These are phyloP conservation scores for Clavispora fructus DNA, from an alignment of 805 yeast genomes.

Conservation along the genomic window DNA sequence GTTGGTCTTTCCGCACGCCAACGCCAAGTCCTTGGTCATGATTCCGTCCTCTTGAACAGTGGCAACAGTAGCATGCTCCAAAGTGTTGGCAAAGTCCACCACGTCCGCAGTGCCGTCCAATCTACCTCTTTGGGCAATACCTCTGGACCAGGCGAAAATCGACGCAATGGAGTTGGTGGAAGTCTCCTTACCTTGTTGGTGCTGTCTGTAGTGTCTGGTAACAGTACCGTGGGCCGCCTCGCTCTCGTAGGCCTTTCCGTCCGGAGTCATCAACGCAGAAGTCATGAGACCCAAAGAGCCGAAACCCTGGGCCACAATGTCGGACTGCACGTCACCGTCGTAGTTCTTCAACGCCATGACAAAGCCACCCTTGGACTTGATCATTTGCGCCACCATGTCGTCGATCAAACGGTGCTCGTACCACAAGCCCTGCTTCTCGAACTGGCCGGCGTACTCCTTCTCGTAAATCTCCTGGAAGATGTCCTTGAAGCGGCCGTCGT, in stretches of 20 bases:
- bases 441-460: constrained; percentile 57
- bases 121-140: constrained; percentile 86
- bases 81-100: constrained; percentile 64
- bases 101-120: constrained; percentile 86
- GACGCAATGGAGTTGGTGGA: constrained; percentile 97
- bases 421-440: constrained; percentile 83
- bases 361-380: constrained; percentile 91
- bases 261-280: constrained; percentile 93
- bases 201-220: constrained; percentile 93
- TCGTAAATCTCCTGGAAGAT: constrained; percentile 81
- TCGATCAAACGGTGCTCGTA: constrained; percentile 95
- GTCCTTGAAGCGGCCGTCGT: constrained; percentile 95
- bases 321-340: constrained; percentile 97
- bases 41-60: constrained; percentile 79
- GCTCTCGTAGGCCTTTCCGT: constrained; percentile 90
- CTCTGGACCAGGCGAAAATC: constrained; percentile 95
- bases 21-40: constrained; percentile 95
- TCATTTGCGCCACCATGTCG: constrained; percentile 99
- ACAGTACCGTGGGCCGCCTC: constrained; percentile 99
- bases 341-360: constrained; percentile 96
- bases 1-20: constrained; percentile 81
- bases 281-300: constrained; percentile 97
- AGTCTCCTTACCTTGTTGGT: constrained; percentile 95
- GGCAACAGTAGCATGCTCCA: constrained; percentile 82
- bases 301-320: constrained; percentile 96